phyloP scores from a whole-genome alignment of 2,329 filamentous ascomycete genomes.

The Pyrenochaeta sp. region DNA sequence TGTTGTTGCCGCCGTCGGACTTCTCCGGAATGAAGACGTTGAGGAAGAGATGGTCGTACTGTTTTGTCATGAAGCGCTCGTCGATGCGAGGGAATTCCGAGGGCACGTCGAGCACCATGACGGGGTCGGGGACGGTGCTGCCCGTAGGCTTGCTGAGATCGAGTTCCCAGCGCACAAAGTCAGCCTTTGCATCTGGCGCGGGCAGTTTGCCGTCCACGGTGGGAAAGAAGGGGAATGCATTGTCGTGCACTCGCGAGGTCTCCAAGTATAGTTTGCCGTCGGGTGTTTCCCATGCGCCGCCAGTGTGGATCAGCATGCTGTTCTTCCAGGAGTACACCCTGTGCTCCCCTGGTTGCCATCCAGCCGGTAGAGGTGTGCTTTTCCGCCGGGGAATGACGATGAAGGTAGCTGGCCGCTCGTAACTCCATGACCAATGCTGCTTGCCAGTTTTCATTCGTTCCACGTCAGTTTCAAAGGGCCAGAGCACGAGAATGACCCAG shows the following conservation, averaged over 20 bases:
- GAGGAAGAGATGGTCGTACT: conserved; percentile 23
- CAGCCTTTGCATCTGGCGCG: conserved; percentile 39
- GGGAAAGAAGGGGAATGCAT: conserved; percentile 48
- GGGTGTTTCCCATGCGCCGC: conserved; percentile 45
- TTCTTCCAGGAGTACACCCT: conserved; percentile 23
- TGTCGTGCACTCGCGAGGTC: conserved; percentile 41
- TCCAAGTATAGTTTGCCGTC: conserved; percentile 42
- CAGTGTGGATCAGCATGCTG: conserved; percentile 48
- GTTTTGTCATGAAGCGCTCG: conserved; percentile 48
- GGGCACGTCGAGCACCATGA: conserved; percentile 43
- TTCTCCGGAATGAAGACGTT: background rate
- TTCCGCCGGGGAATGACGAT: conserved; percentile 31
- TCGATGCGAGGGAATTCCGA: conserved; percentile 54
- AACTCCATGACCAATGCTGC: conserved; percentile 42
- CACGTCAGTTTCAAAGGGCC: conserved; percentile 36
- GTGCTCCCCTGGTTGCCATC: conserved; percentile 17
- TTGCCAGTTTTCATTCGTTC: conserved; percentile 38
- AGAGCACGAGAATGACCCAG: conserved; percentile 38
- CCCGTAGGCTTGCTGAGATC: conserved; percentile 30
- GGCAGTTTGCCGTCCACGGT: conserved; percentile 38
- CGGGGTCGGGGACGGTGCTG: conserved; percentile 32
- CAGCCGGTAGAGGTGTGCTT: background rate
- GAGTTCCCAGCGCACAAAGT: conserved; percentile 50
- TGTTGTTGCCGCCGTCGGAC: background rate
- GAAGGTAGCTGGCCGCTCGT: conserved; percentile 28